These are phyloP conservation scores for Globisporangium echinulatum DNA, from an alignment of 352 stramenopile genomes.

Conservation along the genomic window DNA sequence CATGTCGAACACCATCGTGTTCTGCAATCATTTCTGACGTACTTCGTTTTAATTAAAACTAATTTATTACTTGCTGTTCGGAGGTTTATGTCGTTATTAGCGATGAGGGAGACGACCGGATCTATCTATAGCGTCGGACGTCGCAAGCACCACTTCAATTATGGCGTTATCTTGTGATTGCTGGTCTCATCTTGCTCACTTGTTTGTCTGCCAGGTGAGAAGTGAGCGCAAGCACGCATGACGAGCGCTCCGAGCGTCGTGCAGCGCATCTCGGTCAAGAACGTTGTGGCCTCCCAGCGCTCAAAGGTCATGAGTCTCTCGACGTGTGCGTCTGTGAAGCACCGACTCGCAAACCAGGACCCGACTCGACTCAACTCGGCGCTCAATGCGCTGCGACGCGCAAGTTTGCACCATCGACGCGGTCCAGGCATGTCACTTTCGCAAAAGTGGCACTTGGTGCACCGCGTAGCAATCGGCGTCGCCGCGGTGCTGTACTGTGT, in stretches of 20 bases:
- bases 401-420: neutral
- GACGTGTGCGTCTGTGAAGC: neutral
- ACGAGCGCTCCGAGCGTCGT: neutral
- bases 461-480: neutral
- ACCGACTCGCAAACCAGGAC: neutral
- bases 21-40: neutral
- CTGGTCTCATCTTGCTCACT: no score
- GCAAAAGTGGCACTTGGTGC: neutral
- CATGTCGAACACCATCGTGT: neutral
- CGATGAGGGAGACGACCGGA: no score
- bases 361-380: neutral
- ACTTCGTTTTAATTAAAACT: no score
- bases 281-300: neutral
- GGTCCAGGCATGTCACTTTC: neutral
- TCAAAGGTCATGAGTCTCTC: neutral
- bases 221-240: no score
- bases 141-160: no score
- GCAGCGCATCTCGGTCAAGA: neutral
- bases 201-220: no score
- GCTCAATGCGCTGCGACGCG: neutral
- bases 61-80: no score
- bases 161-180: no score
- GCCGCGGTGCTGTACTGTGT: conserved; percentile 3
- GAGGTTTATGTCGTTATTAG: no score
- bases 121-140: no score